Evolutionary conservation across 352 stramenopile genomes (phyloP), one percentile per base, ranked within the genome.

Genomic region (Globisporangium lucens): DNA sequence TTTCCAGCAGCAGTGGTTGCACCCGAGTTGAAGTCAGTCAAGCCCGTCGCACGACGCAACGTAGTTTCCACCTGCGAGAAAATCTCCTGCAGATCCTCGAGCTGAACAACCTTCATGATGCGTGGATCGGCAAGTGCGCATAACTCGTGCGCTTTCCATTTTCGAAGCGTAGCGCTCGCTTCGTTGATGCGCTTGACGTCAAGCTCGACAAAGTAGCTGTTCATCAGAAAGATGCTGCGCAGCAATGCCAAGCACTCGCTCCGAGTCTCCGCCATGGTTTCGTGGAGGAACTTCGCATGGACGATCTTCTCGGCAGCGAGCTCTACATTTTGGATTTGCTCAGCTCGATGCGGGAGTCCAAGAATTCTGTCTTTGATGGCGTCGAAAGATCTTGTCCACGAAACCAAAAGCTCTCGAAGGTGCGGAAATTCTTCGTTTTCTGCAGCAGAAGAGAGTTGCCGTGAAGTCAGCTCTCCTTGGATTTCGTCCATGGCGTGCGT

Each of bases 191-290:
- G 74, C 10, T 61, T 35, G 3, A 84, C 79, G 43, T 92, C 82
- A 7, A 87, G 63, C n/a, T 85, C 75, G 10, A 88, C 58, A 38
- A 90, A 92, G 36, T 79, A 79, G 36, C 69, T 76, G 67, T 89
- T 85, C 61, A 85, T 82, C n/a, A 87, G 49, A 27, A 82, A 65
- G 47, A 90, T 83, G 33, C 68, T 73, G 7, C 72, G 72, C 13
- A 80, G 57, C 0, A 92, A 62, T 1, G 72, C 55, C 22, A 90
- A 24, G 49, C 80, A 88, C n/a, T 88, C 75, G 17, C 68, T 76
- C 3, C 74, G 72, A 33, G 76, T 72, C 2, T 78, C 65, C 1
- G 70, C 74, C 56, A 90, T 61, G 1, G 69, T 63, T 41, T 90
- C 76, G 41, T 87, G 79, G 7, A 86, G 75, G 4, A 71, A 65